A percentile compares a stretch with the other conserved stretches of the same genome.
Conservation (phyloP, 352 stramenopile species). For the Pythium brachiatum region DNA sequence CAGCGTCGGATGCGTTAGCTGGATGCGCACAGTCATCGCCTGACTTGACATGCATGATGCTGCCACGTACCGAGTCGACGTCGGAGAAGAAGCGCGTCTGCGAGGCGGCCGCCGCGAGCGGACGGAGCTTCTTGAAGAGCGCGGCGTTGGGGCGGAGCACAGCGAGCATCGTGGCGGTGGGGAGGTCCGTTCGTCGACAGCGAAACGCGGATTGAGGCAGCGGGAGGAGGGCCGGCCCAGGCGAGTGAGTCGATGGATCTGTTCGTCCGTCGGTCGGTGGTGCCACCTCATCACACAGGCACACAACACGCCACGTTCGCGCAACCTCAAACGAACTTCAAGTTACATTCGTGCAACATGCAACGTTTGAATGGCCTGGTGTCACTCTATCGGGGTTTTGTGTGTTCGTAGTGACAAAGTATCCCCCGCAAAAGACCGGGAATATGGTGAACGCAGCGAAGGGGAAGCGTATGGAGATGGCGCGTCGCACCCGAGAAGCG, state of each 20-base stretch:
- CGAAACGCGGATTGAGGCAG: background rate
- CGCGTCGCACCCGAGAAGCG: no score
- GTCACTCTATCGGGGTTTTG: conserved; percentile 1
- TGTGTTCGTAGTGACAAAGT: background rate
- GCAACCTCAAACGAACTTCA: conserved; percentile 14
- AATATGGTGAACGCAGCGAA: no score
- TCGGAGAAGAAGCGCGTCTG: conserved; percentile 23
- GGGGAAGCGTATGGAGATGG: no score
- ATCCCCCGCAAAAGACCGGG: background rate
- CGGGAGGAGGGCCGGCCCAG: background rate
- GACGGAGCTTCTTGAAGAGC: conserved; percentile 17
- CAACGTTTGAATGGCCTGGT: background rate
- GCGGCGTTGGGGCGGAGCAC: conserved; percentile 18
- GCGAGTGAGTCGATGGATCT: background rate
- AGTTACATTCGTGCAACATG: conserved; percentile 17
- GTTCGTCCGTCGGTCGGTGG: background rate
- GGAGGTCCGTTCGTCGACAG: conserved; percentile 5
- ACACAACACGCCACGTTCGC: conserved; percentile 6
- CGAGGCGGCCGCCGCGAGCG: conserved; percentile 17
- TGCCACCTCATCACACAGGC: background rate
- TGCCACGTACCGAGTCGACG: conserved; percentile 7
- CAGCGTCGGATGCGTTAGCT: background rate
- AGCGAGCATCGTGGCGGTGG: conserved; percentile 15
- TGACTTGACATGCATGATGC: background rate
- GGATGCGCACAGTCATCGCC: background rate